Base-by-base conservation (phyloP, 305 asterid genomes). In the Fraxinus paxiana region DNA sequence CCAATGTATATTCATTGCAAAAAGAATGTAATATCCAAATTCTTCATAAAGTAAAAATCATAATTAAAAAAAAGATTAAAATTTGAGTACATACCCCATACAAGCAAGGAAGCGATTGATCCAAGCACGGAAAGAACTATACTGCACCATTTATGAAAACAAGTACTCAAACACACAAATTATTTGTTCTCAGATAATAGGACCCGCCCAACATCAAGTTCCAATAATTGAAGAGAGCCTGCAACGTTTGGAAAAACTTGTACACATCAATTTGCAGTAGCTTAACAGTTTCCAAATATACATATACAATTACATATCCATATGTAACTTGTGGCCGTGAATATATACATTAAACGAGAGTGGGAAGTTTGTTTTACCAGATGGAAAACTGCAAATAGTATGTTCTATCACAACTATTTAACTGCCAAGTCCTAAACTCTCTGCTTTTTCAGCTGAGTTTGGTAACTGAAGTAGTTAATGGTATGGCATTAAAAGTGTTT, bases 11-110 rank as follows among this genome's bases (percentile, higher is more conserved):
- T 63, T 24, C 33, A 8, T 9, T 63, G 72, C 35, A 34, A 63
- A 30, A 9, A 10, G 61, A 13, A 4, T 41, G 65, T 61, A 4
- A 48, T 12, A 65, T 46, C 38, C 9, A 70, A 48, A 65, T 76
- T 48, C 77, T 79, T 70, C 77, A 75, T 9, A 22, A 69, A 35
- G 10, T 15, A 79, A 0, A 46, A 28, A 35, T 41, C 61, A 75
- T 67, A 15, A 33, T 59, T 37, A 33, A 75, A 37, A 69, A 79
- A 17, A 48, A 79, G 77, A 79, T 30, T 67, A 80, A 76, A 89
- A 88, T 78, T 87, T 82, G 91, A 88, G 74, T 38, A 89, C 92
- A 77, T 92, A 92, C 97, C 97, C 96, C 91, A 92, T 89, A 85
- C 91, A 91, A 88, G 93, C 91, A 67, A 91, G 90, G 84, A 92